Evolutionary conservation across 495 filamentous ascomycete species (phyloP).

Genomic region (Parathielavia appendiculata): DNA sequence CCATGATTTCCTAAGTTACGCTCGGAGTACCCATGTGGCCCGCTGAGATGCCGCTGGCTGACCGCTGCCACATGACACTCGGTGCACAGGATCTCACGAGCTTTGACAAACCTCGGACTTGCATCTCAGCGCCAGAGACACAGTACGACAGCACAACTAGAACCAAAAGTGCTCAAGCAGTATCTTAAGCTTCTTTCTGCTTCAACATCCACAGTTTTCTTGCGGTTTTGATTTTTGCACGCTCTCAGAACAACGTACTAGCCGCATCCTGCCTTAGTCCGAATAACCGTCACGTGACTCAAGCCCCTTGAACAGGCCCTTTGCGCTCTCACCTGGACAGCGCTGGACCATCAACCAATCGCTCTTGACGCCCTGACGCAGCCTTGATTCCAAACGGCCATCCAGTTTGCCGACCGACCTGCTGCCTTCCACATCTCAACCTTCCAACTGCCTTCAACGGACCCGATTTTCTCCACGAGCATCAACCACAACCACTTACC

Average conservation of each 20-base stretch:
- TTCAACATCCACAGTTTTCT: not conserved
- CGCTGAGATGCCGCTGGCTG: not conserved
- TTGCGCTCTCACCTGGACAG: slow-evolving; percentile 20
- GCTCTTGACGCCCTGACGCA: slow-evolving; percentile 34
- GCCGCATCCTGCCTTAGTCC: slow-evolving; percentile 9
- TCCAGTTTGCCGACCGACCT: slow-evolving; percentile 17
- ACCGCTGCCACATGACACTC: slow-evolving; percentile 12
- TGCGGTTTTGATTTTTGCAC: not conserved
- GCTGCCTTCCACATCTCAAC: slow-evolving; percentile 28
- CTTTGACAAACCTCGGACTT: too few relatives aligned
- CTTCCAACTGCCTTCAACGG: slow-evolving; percentile 9
- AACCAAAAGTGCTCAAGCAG: too few relatives aligned
- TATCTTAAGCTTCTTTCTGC: too few relatives aligned
- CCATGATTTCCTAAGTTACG: too few relatives aligned
- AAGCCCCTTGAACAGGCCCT: slow-evolving; percentile 8
- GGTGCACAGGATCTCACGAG: not conserved
- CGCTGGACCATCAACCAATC: slow-evolving; percentile 17
- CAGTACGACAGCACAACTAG: too few relatives aligned
- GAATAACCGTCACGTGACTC: slow-evolving; percentile 17
- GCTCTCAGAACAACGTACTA: not conserved
- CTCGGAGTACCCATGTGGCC: too few relatives aligned
- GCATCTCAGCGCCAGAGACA: too few relatives aligned
- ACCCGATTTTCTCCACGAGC: slow-evolving; percentile 16
- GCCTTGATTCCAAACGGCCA: slow-evolving; percentile 22
- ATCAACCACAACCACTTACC: slow-evolving; percentile 13